Conservation (phyloP, 371 early-diverging fungal genomes). For the Saksenaea vasiformis region DNA sequence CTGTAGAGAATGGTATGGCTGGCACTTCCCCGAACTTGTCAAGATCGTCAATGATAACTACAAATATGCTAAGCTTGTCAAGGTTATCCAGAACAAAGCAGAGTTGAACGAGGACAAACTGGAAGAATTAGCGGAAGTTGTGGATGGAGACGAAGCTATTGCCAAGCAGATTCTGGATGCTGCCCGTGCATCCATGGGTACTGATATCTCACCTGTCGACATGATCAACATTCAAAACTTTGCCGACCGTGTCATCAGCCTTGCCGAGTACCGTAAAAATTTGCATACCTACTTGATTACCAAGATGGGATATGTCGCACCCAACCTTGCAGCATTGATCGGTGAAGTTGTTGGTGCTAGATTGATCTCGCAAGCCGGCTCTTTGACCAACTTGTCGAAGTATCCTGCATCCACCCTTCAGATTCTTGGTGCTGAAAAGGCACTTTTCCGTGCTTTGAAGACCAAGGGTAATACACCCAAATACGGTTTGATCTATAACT, state of each 20-base stretch:
- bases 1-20: constrained; percentile 95
- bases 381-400: constrained; percentile 96
- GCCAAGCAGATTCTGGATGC: constrained; percentile 89
- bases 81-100: constrained; percentile 89
- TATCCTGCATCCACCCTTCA: constrained; percentile 98
- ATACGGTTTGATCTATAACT: constrained; percentile 98
- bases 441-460: constrained; percentile 97
- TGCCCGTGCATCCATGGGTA: constrained; percentile 96
- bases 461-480: constrained; percentile 98
- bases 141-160: constrained; percentile 65
- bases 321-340: constrained; percentile 96
- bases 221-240: constrained; percentile 93
- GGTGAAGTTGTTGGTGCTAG: constrained; percentile 97
- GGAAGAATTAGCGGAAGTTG: constrained; percentile 74
- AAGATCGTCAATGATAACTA: constrained; percentile 94
- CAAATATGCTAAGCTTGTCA: constrained; percentile 86
- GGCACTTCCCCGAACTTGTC: constrained; percentile 98
- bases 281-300: constrained; percentile 90
- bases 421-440: constrained; percentile 99
- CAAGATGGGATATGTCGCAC: constrained; percentile 97
- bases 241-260: constrained; percentile 90
- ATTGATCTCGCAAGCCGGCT: constrained; percentile 96
- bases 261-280: constrained; percentile 90
- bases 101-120: constrained; percentile 77
- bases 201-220: constrained; percentile 90